Base-by-base conservation (phyloP, 139 green algal genomes). In the Parachlorella kessleri region DNA sequence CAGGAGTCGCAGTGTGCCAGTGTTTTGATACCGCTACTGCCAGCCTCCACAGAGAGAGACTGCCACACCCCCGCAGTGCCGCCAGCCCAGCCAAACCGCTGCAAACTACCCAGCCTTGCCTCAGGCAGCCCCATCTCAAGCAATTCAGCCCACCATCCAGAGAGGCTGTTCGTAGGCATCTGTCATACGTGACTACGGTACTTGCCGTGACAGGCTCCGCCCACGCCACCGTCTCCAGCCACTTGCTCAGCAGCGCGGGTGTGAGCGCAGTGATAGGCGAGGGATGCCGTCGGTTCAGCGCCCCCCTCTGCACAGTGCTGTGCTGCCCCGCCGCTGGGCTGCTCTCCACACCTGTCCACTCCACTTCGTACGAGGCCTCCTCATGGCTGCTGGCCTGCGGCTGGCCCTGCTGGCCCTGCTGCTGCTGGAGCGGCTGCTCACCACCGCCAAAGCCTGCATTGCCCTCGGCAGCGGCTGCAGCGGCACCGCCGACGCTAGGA, bases 321-420 rank as follows among this genome's bases (percentile, higher is more conserved):
- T 48, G 77, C 42, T 63, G 2, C 18, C 59, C 55, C 3, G 32
- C 33, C 24, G 71, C 55, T 9, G 36, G 24, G 35, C 53, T 53
- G 37, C 66, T 36, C 26, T 70, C 65, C 3, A 36, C 33, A 28
- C n/a, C n/a, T 28, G n/a, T n/a, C 83, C 83, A 87, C 39, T 87
- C 79, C 33, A 87, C 78, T 9, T 81, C 55, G 39, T 85, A 85
- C 35, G 70, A n/a, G n/a, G n/a, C n/a, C n/a, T n/a, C n/a, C n/a
- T 28, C 1, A 83, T 70, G 65, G 66, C 72, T 8, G 71, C 55
- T 4, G 64, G 53, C 64, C 4, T 48, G 71, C 24, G 6, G 36
- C 35, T 33, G 35, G 9, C 73, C 38, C 26, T n/a, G n/a, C 21
- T 69, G 63, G n/a, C n/a, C n/a, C n/a, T n/a, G n/a, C n/a, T n/a